These are phyloP conservation scores for Salisapilia sapeloensis DNA, from an alignment of 352 stramenopile genomes.

Conservation along the genomic window DNA sequence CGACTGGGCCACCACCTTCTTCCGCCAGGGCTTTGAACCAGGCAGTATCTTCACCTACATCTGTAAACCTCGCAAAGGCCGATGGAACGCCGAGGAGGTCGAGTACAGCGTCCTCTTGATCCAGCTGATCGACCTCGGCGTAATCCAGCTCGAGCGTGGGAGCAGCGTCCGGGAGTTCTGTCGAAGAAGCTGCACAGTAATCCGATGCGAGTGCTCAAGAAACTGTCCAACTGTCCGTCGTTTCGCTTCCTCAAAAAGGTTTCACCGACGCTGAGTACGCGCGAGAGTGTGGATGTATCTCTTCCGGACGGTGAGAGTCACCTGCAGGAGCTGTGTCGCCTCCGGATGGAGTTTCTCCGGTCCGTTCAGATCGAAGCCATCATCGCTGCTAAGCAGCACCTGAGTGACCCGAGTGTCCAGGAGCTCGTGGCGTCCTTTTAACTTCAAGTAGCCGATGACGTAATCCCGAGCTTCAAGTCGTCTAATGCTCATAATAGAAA, in stretches of 20 bases:
- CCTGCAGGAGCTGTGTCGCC: slow-evolving; percentile 22
- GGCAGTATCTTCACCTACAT: slow-evolving; percentile 63
- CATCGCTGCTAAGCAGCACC: slow-evolving; percentile 52
- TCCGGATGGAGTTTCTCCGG: slow-evolving; percentile 52
- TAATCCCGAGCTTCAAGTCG: too few species aligned
- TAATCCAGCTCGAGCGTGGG: slow-evolving; percentile 33
- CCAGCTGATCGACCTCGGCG: slow-evolving; percentile 37
- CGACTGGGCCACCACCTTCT: slow-evolving; percentile 59
- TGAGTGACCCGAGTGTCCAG: slow-evolving; percentile 46
- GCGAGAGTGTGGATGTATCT: slow-evolving; percentile 25
- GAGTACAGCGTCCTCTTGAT: slow-evolving; percentile 54
- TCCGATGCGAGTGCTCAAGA: slow-evolving; percentile 74
- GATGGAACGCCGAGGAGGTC: slow-evolving; percentile 61
- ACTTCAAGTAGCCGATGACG: too few species aligned
- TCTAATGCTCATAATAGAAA: too few species aligned
- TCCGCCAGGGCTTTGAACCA: slow-evolving; percentile 51
- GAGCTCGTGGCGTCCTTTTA: too few species aligned
- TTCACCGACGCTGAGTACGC: slow-evolving; percentile 33
- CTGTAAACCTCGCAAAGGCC: slow-evolving; percentile 51
- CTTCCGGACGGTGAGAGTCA: slow-evolving; percentile 10
- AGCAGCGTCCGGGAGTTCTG: slow-evolving; percentile 57
- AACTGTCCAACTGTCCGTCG: slow-evolving; percentile 68
- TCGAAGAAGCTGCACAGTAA: slow-evolving; percentile 65
- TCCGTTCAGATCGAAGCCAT: slow-evolving; percentile 62
- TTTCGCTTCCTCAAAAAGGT: slow-evolving; percentile 55